Percentiles rank a stretch among this genome's conserved stretches.
phyloP scores from a whole-genome alignment of 2,329 filamentous ascomycete genomes.

The Triangularia verruculosa region DNA sequence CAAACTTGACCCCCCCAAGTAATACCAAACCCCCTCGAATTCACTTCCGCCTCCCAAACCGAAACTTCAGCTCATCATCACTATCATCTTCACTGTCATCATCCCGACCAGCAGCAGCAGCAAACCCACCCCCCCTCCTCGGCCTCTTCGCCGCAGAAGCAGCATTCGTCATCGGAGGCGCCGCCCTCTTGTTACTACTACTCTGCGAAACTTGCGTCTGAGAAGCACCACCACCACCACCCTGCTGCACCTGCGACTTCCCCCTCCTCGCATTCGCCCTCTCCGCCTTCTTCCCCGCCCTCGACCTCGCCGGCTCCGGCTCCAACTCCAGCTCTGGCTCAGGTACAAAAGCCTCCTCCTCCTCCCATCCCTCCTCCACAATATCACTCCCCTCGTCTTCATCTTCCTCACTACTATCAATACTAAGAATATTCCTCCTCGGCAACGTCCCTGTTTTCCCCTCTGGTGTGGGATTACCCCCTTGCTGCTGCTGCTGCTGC shows the following conservation, averaged over 20 bases:
- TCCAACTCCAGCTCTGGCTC: slow-evolving; percentile 23
- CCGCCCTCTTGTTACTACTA: slow-evolving; percentile 32
- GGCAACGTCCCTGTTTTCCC: neutral
- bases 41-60: slow-evolving; percentile 51
- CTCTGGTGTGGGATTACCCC: slow-evolving; percentile 26
- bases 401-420: slow-evolving; percentile 40
- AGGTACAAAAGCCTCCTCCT: too few species aligned
- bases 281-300: slow-evolving; percentile 34
- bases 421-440: slow-evolving; percentile 27
- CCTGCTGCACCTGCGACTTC: slow-evolving; percentile 27
- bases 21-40: too few species aligned
- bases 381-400: slow-evolving; percentile 23
- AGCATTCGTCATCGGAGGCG: slow-evolving; percentile 34
- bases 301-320: slow-evolving; percentile 30
- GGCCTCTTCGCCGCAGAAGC: slow-evolving; percentile 35
- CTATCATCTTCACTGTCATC: slow-evolving; percentile 38
- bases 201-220: slow-evolving; percentile 25
- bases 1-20: too few species aligned
- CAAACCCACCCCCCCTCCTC: slow-evolving; percentile 27
- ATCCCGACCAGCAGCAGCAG: slow-evolving; percentile 7
- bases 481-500: slow-evolving; percentile 29
- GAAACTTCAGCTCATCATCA: slow-evolving; percentile 56
- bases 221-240: too few species aligned
- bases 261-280: slow-evolving; percentile 26
- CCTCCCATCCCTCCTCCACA: slow-evolving; percentile 4